Conservation (phyloP, 2,329 filamentous ascomycete genomes). For the Trichophaea hybrida region DNA sequence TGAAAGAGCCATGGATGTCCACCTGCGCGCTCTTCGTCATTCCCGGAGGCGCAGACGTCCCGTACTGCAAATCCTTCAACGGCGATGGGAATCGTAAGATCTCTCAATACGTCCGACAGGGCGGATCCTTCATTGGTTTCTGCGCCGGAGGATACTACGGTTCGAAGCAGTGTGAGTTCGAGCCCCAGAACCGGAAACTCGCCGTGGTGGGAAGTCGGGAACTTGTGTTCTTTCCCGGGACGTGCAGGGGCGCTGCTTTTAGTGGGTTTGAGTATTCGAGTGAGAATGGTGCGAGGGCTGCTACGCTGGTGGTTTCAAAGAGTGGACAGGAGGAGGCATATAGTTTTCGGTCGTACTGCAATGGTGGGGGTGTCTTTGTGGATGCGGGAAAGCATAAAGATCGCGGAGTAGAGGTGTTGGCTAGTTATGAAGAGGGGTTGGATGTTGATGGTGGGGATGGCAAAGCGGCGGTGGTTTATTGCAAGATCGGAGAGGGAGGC, state of each 20-base stretch:
- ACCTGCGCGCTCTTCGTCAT: constrained; percentile 83
- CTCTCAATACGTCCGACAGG: constrained; percentile 66
- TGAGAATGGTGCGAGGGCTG: constrained; percentile 67
- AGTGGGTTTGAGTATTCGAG: constrained; percentile 80
- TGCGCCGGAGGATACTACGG: constrained; percentile 95
- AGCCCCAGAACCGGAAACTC: constrained; percentile 64
- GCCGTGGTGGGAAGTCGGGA: constrained; percentile 79
- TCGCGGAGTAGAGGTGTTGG: constrained; percentile 63
- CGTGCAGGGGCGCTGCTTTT: constrained; percentile 74
- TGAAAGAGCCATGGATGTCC: constrained; percentile 82
- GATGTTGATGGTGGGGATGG: constrained; percentile 61
- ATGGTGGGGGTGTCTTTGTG: constrained; percentile 87
- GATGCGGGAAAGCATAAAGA: constrained; percentile 50
- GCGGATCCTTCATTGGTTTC: constrained; percentile 76
- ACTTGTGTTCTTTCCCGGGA: constrained; percentile 74
- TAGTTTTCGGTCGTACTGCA: constrained; percentile 68
- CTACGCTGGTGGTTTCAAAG: constrained; percentile 25
- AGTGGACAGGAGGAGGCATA: constrained; percentile 40
- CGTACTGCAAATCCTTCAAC: constrained; percentile 77
- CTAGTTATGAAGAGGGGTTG: constrained; percentile 59
- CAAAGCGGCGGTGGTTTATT: constrained; percentile 67
- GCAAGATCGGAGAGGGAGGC: constrained; percentile 65
- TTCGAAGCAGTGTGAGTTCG: constrained; percentile 69
- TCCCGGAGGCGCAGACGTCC: constrained; percentile 84
- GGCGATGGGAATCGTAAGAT: constrained; percentile 78